Evolutionary conservation across 2,329 filamentous ascomycete species (phyloP).

Genomic region (Nemania serpens): DNA sequence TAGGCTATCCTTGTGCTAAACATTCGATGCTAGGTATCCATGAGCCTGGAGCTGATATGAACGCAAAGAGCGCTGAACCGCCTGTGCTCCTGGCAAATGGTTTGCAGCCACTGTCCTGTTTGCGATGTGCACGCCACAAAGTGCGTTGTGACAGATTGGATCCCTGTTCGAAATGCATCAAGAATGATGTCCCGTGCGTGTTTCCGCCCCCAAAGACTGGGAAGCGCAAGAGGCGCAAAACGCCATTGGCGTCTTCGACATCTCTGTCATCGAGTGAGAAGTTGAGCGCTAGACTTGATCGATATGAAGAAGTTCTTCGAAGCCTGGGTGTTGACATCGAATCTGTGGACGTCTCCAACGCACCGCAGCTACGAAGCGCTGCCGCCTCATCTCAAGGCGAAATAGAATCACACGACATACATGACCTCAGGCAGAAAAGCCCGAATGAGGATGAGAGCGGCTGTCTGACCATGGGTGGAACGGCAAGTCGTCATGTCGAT

Average conservation of each 20-base stretch:
- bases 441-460: not conserved
- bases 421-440: not conserved
- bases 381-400: slow-evolving; percentile 1
- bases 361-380: not conserved
- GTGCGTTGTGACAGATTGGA: slow-evolving; percentile 8
- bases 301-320: slow-evolving; percentile 12
- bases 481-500: too few relatives aligned
- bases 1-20: not conserved
- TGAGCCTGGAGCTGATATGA: slow-evolving; percentile 2
- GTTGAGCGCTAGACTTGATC: slow-evolving; percentile 4
- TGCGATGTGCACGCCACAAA: slow-evolving; percentile 7
- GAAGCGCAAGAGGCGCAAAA: slow-evolving; percentile 7
- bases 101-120: slow-evolving; percentile 3
- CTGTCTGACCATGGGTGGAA: not conserved
- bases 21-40: not conserved
- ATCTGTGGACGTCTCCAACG: not conserved
- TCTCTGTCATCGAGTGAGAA: not conserved
- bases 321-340: slow-evolving; percentile 7
- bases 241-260: not conserved
- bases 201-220: slow-evolving; percentile 9
- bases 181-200: slow-evolving; percentile 5
- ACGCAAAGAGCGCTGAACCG: not conserved
- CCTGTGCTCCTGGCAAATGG: slow-evolving; percentile 2
- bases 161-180: slow-evolving; percentile 7
- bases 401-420: not conserved